These are phyloP conservation scores for Fomes fomentarius DNA, from an alignment of 1,284 basidiomycete genomes.

Conservation along the genomic window DNA sequence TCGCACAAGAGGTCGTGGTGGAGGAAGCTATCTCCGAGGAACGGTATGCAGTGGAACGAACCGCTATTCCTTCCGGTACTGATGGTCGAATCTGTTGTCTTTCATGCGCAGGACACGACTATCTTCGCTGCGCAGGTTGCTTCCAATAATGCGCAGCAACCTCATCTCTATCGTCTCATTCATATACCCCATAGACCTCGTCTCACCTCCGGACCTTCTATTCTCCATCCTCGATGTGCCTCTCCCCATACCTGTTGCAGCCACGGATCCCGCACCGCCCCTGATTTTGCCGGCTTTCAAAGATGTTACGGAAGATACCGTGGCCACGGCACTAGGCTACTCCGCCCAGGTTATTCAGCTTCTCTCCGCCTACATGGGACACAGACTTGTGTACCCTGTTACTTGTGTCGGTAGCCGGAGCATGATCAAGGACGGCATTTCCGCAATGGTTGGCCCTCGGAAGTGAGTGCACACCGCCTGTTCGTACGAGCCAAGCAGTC, in stretches of 20 bases:
- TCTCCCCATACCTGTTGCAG: slow-evolving; percentile 78
- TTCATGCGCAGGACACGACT: slow-evolving; percentile 45
- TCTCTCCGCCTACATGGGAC: slow-evolving; percentile 78
- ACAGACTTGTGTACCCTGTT: slow-evolving; percentile 85
- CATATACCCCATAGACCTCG: slow-evolving; percentile 89
- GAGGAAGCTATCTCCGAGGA: slow-evolving; percentile 32
- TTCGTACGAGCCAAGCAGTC: slow-evolving; percentile 16
- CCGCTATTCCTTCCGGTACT: slow-evolving; percentile 5
- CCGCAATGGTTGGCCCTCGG: slow-evolving; percentile 90
- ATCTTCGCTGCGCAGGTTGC: slow-evolving; percentile 47
- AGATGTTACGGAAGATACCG: slow-evolving; percentile 80
- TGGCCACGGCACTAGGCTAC: slow-evolving; percentile 87
- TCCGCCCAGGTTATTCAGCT: slow-evolving; percentile 85
- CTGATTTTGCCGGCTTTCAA: slow-evolving; percentile 65
- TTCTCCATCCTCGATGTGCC: slow-evolving; percentile 85
- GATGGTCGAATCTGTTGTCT: slow-evolving; percentile 3
- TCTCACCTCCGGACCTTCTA: slow-evolving; percentile 79
- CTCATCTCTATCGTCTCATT: slow-evolving; percentile 77
- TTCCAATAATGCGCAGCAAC: slow-evolving; percentile 62
- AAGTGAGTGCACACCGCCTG: slow-evolving; percentile 57
- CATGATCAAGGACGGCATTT: slow-evolving; percentile 88
- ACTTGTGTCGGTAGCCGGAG: slow-evolving; percentile 88
- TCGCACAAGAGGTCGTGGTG: slow-evolving; percentile 35
- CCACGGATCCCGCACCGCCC: slow-evolving; percentile 87
- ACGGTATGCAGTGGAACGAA: slow-evolving; percentile 18